Evolutionary conservation across 768 basidiomycete genomes (phyloP).

Genomic region (Mycena latifolia): DNA sequence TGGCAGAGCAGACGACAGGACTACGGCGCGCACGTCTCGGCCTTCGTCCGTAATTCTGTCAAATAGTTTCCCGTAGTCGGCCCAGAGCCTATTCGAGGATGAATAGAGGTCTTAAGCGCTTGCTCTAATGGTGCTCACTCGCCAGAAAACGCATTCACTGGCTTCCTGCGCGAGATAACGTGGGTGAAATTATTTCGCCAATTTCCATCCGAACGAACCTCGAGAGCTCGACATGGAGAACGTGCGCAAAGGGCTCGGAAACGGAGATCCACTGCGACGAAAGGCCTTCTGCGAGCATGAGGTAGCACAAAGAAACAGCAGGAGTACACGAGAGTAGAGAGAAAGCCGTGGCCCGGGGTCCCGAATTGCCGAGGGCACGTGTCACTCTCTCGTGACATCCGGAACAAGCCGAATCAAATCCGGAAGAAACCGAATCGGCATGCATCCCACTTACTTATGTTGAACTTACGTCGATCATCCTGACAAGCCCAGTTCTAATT

Average conservation of each 20-base stretch:
- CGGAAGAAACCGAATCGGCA: too few relatives aligned
- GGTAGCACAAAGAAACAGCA: too few relatives aligned
- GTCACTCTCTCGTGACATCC: too few relatives aligned
- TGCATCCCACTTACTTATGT: too few relatives aligned
- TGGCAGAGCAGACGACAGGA: constrained; percentile 76
- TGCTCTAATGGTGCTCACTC: constrained; percentile 51
- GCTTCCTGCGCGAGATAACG: constrained; percentile 53
- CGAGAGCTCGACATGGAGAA: constrained; percentile 59
- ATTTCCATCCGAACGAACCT: constrained; percentile 50
- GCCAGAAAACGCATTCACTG: constrained; percentile 75
- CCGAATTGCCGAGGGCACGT: too few relatives aligned
- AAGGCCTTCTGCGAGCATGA: constrained; percentile 32
- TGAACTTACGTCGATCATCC: too few relatives aligned
- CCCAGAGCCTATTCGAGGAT: constrained; percentile 72
- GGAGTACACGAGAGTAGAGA: too few relatives aligned
- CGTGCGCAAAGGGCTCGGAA: constrained; percentile 58
- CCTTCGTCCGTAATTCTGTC: constrained; percentile 62
- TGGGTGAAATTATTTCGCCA: not conserved
- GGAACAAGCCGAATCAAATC: too few relatives aligned
- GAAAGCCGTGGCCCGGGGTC: too few relatives aligned
- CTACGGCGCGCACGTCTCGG: constrained; percentile 74
- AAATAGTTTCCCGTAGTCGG: constrained; percentile 73
- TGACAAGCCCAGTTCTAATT: too few relatives aligned
- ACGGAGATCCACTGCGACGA: constrained; percentile 62
- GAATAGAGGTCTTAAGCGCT: not conserved